Base-by-base conservation (phyloP, 202 grass and related monocot species). In the Zoysia matrella region DNA sequence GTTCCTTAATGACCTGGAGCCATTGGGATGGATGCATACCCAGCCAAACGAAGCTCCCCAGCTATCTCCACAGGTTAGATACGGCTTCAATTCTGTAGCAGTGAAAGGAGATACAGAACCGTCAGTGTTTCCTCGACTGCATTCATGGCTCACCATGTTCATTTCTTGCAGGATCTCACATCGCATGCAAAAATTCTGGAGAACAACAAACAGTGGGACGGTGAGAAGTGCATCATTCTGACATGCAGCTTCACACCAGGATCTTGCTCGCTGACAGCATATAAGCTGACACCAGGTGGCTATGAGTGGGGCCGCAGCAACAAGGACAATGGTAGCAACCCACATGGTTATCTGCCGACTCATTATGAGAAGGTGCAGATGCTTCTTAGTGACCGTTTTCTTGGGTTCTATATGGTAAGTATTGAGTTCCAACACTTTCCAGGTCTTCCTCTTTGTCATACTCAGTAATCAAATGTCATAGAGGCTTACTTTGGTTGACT, bases 361-460 rank as follows among this genome's bases (percentile, higher is more conserved):
- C 92, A 98, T 42, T 98, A 98, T 16, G 95, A 98, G 89, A 98
- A 98, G 87, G 95, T 98, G 51, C 95, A 98, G 90, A 98, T 95
- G 95, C 95, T 98, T 87, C 90, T 98, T 48, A 98, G 95, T 1
- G 95, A 95, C 67, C 91, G 96, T 54, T 98, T 98, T 85, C 82
- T 98, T 41, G 96, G 96, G 52, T 98, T 98, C 87, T 98, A 98
- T 67, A 98, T 98, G 96, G 96, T 98, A 93, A 66, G 67, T 7
- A 30, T 15, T 46, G 1, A 18, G 52, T 49, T 53, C 52, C 15
- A 80, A 13, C 18, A 30, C 18, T 63, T 6, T 9, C 2, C 46
- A 49, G 11, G 11, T 41, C 54, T 13, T 75, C 22, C 47, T 62
- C 41, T 36, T 63, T 49, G 60, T 62, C 22, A 62, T 62, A 63